These are phyloP conservation scores for Naganishia kalamii DNA, from an alignment of 768 basidiomycete species.

Conservation along the genomic window DNA sequence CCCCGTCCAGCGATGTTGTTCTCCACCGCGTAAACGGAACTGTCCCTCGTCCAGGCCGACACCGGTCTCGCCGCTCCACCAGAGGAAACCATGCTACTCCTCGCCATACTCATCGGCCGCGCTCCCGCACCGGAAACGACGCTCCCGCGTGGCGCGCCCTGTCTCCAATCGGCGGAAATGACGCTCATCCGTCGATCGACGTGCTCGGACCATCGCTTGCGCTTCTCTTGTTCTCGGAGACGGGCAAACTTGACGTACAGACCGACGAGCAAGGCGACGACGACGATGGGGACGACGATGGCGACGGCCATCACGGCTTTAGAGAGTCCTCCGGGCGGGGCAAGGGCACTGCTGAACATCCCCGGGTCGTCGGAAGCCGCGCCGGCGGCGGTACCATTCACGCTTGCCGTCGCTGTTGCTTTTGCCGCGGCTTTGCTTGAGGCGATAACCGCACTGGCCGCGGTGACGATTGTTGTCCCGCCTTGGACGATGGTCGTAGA, in stretches of 20 bases:
- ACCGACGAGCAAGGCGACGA: constrained; percentile 30
- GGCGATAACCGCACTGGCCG: constrained; percentile 30
- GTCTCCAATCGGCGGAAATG: constrained; percentile 43
- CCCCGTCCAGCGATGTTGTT: constrained; percentile 45
- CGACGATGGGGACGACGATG: constrained; percentile 42
- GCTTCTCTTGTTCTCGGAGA: constrained; percentile 39
- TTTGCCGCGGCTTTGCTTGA: constrained; percentile 30
- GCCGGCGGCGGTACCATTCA: constrained; percentile 3
- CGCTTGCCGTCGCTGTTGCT: constrained; percentile 1
- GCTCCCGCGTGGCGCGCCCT: constrained; percentile 28
- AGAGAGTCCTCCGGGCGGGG: constrained; percentile 30
- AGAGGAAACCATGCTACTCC: constrained; percentile 12
- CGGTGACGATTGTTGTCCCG: constrained; percentile 32
- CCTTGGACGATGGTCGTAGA: constrained; percentile 33
- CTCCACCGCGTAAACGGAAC: constrained; percentile 33
- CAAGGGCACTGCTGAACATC: constrained; percentile 37
- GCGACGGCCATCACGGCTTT: constrained; percentile 44
- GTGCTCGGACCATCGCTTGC: constrained; percentile 44
- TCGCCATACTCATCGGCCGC: constrained; percentile 21
- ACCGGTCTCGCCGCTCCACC: background rate
- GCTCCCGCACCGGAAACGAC: constrained; percentile 12
- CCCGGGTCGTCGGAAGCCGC: constrained; percentile 27
- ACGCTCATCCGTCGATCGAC: constrained; percentile 38
- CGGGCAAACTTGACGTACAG: constrained; percentile 43
- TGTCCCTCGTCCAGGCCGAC: background rate